Evolutionary conservation across 2,329 filamentous ascomycete genomes (phyloP), one percentile per base, ranked within the genome.

Genomic region (Xylariales sp.): DNA sequence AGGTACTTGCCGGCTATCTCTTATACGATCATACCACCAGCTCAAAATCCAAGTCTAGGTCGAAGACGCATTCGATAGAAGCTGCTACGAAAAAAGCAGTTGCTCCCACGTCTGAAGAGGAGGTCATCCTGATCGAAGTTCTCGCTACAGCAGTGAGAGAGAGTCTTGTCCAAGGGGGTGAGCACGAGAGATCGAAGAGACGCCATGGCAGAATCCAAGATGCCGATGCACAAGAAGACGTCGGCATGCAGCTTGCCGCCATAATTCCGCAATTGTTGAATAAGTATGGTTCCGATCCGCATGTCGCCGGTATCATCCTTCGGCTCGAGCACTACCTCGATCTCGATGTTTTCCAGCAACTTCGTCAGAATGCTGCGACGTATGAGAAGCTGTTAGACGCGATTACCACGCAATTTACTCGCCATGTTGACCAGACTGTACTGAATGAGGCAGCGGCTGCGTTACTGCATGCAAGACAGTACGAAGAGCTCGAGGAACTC

Each of bases 281-380:
- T 64, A 97, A 96, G 58, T 98, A 89, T 53, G 91, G 93, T 4
- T 87, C 90, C n/a, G 78, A 86, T 20, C 86, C 93, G 12, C 82
- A 86, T 54, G 90, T 91, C 18, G 89, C 90, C 2, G 86, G 88
- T 8, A 80, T 86, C 18, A 89, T 96, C 33, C 73, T 98, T 18
- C 81, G 88, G 22, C 70, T 98, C 31, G 88, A 94, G 58, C 88
- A 91, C 56, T 80, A 87, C 28, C 79, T 98, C 16, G 87, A 95
- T 51, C 74, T 96, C 1, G 86, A 91, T 29, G 78, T 90, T 16
- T 94, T 97, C 57, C 84, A 90, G 57, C 87, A 95, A 55, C 70
- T 97, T 27, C 84, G 90, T 38, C 89, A 95, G 59, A 88, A 94
- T 50, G 80, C 88, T 1, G 82, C 84, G 2, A 84, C 82, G 2